A percentile compares a stretch with the other conserved stretches of the same genome.
These are phyloP conservation scores for Trapa incisa DNA, from an alignment of 345 rosid genomes.

Conservation along the genomic window DNA sequence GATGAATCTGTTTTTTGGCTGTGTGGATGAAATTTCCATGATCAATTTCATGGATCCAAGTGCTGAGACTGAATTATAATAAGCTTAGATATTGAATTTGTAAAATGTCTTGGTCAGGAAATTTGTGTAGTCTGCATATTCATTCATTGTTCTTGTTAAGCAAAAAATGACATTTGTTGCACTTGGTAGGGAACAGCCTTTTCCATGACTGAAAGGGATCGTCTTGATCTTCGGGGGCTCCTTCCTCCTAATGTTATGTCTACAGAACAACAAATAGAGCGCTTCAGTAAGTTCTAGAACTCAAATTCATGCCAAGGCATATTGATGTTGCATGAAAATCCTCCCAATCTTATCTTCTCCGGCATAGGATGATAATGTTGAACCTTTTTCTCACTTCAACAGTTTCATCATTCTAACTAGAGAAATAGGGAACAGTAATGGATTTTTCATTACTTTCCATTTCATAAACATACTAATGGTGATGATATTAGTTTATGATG, in stretches of 20 bases:
- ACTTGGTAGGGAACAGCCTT: conserved; percentile 75
- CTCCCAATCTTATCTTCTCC: background rate
- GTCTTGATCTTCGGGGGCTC: conserved; percentile 91
- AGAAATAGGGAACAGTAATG: background rate
- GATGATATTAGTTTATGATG: background rate
- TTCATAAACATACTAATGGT: background rate
- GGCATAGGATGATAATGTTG: background rate
- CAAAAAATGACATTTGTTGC: conserved; percentile 1
- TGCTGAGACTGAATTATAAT: background rate
- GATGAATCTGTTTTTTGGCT: background rate
- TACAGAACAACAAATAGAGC: conserved; percentile 75
- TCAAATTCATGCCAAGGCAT: background rate
- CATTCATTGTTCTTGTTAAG: background rate
- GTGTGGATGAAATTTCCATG: background rate
- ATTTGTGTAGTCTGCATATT: background rate
- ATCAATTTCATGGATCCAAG: background rate
- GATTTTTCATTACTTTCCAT: background rate
- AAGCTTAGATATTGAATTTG: background rate
- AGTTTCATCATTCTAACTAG: background rate
- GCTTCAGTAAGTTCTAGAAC: conserved; percentile 51
- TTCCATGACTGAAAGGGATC: conserved; percentile 89
- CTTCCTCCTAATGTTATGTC: conserved; percentile 88
- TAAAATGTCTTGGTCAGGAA: background rate
- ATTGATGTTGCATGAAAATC: background rate
- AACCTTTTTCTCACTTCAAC: background rate